phyloP scores from a whole-genome alignment of 1,284 basidiomycete genomes.

The Boletus albobrunnescens region DNA sequence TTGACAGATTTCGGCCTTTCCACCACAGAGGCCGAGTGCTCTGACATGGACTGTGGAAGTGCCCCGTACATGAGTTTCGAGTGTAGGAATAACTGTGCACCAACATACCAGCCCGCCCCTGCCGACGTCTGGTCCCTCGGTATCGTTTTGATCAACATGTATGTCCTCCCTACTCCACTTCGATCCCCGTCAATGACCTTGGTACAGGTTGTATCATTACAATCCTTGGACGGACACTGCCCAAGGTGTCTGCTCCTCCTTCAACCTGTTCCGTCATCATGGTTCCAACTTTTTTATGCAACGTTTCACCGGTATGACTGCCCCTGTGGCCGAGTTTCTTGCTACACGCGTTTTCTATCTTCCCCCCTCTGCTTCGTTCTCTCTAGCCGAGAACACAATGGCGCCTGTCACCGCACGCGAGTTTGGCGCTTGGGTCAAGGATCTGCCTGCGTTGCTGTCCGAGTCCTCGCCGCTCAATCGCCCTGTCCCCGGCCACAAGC shows the following conservation, averaged over 20 bases:
- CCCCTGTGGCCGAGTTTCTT: constrained; percentile 82
- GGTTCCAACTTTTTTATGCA: constrained; percentile 84
- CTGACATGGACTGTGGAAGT: constrained; percentile 98
- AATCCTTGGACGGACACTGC: constrained; percentile 98
- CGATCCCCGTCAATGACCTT: constrained; percentile 4
- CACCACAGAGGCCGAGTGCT: constrained; percentile 82
- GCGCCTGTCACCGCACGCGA: constrained; percentile 74
- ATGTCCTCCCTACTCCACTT: constrained; percentile 25
- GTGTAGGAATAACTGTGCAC: constrained; percentile 95
- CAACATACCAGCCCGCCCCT: constrained; percentile 88
- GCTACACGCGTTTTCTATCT: constrained; percentile 86
- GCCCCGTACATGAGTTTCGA: constrained; percentile 99
- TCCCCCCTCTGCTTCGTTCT: constrained; percentile 37
- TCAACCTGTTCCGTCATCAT: constrained; percentile 76
- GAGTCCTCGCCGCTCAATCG: constrained; percentile 21
- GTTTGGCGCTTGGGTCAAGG: constrained; percentile 84
- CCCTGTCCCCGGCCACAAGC: constrained; percentile 39
- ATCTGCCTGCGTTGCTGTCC: constrained; percentile 67
- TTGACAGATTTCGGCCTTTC: constrained; percentile 96
- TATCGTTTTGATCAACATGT: constrained; percentile 98
- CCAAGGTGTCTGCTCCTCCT: constrained; percentile 73
- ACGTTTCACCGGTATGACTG: constrained; percentile 91
- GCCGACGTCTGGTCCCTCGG: constrained; percentile 99
- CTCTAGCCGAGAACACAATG: constrained; percentile 36
- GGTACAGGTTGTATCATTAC: constrained; percentile 85